Evolutionary conservation across 768 basidiomycete genomes (phyloP).

Genomic region (Butyriboletus loyo): DNA sequence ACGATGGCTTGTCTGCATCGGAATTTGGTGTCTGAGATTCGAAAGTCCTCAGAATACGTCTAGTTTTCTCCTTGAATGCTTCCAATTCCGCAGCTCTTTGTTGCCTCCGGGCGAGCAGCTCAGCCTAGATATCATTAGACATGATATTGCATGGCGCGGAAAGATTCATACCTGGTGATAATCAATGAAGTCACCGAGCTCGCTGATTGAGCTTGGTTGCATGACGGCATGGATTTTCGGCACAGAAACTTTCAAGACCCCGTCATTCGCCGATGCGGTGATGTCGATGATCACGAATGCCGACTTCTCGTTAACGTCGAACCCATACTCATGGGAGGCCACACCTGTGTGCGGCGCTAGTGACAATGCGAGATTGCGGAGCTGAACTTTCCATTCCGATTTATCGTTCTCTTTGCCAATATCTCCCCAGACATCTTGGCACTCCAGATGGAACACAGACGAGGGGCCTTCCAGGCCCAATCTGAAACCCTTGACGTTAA

Average conservation of each 20-base stretch:
- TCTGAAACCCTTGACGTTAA: slow-evolving; percentile 77
- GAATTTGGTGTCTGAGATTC: slow-evolving; percentile 51
- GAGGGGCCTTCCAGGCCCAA: slow-evolving; percentile 73
- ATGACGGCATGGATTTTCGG: slow-evolving; percentile 88
- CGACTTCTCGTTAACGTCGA: slow-evolving; percentile 62
- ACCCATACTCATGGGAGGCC: slow-evolving; percentile 35
- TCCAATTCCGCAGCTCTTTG: slow-evolving; percentile 74
- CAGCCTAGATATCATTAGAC: slow-evolving; percentile 47
- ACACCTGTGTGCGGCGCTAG: slow-evolving; percentile 58
- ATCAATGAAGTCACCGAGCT: slow-evolving; percentile 87
- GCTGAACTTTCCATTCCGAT: slow-evolving; percentile 62
- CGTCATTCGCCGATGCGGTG: slow-evolving; percentile 39
- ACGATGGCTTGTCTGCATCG: slow-evolving; percentile 35
- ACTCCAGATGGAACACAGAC: slow-evolving; percentile 73
- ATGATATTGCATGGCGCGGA: background rate
- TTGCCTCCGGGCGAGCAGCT: slow-evolving; percentile 70
- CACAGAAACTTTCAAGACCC: slow-evolving; percentile 50
- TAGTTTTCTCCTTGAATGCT: slow-evolving; percentile 81
- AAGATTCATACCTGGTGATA: slow-evolving; percentile 61
- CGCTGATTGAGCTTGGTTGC: slow-evolving; percentile 90
- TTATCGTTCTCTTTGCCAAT: slow-evolving; percentile 42
- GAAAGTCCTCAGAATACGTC: slow-evolving; percentile 68
- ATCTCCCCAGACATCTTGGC: slow-evolving; percentile 67
- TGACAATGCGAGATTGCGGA: slow-evolving; percentile 80
- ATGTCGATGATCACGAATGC: slow-evolving; percentile 86